A percentile compares a stretch with the other conserved stretches of the same genome.
Conservation (phyloP, 495 filamentous ascomycete species). For the Extremus antarcticus region DNA sequence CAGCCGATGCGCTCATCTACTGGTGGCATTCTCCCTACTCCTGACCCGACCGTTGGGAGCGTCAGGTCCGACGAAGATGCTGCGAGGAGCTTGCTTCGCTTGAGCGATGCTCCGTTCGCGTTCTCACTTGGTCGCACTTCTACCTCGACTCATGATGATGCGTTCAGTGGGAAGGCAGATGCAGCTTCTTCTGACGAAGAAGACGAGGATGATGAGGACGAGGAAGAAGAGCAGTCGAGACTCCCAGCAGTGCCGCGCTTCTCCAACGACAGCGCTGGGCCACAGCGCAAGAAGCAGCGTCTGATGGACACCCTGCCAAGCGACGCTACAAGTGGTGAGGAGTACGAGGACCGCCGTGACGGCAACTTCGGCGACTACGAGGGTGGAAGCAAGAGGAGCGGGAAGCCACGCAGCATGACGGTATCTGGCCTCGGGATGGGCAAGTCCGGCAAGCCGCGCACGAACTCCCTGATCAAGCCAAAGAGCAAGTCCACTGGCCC, state of each 20-base stretch:
- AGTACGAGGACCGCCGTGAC: conserved; percentile 53
- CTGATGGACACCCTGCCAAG: conserved; percentile 54
- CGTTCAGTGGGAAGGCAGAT: conserved; percentile 78
- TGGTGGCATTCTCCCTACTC: conserved; percentile 69
- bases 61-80: conserved; percentile 97
- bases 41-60: conserved; percentile 79
- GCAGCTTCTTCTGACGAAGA: conserved; percentile 76
- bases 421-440: conserved; percentile 6
- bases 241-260: conserved; percentile 11
- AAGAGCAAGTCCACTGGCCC: conserved; percentile 35
- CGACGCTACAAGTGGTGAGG: conserved; percentile 61
- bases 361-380: conserved; percentile 41
- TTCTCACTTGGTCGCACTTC: conserved; percentile 83
- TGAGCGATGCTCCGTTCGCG: conserved; percentile 75
- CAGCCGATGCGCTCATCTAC: conserved; percentile 30
- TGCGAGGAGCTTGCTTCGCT: conserved; percentile 85
- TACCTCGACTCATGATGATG: conserved; percentile 87
- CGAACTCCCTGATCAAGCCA: conserved; percentile 30
- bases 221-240: conserved; percentile 42
- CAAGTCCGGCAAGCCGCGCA: conserved; percentile 27
- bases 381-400: conserved; percentile 30
- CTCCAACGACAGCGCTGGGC: conserved; percentile 2
- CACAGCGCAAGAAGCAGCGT: conserved; percentile 30
- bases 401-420: background rate
- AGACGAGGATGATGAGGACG: conserved; percentile 55